phyloP scores from a whole-genome alignment of 305 asterid genomes.

The Fraxinus angustifolia region DNA sequence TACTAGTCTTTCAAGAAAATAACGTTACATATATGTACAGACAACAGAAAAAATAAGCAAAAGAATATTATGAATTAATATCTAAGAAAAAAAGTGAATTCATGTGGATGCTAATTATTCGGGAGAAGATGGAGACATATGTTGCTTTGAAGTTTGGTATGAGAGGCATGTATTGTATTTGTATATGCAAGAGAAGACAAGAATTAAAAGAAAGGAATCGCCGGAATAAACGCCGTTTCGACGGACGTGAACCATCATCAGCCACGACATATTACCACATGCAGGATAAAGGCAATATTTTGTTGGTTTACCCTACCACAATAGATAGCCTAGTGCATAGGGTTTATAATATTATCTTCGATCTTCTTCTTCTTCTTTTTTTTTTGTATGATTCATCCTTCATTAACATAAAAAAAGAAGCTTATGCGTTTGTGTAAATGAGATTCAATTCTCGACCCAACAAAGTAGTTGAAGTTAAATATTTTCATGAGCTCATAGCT shows the following conservation, averaged over 20 bases:
- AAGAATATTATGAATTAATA: not conserved
- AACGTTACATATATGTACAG: constrained; percentile 18
- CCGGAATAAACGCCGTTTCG: constrained; percentile 78
- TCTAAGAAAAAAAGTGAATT: constrained; percentile 1
- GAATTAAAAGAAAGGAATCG: constrained; percentile 55
- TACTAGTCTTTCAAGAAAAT: not conserved
- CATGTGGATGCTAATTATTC: constrained; percentile 29
- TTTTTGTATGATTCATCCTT: not conserved
- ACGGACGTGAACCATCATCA: constrained; percentile 46
- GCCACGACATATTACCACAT: constrained; percentile 27
- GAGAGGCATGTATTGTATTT: not conserved
- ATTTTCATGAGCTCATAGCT: not conserved
- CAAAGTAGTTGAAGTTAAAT: not conserved
- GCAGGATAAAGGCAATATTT: not conserved
- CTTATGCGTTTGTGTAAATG: not conserved
- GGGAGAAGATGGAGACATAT: constrained; percentile 27
- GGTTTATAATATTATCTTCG: not conserved
- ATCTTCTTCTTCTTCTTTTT: not conserved
- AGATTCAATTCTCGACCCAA: not conserved
- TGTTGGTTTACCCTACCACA: not conserved
- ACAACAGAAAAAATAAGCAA: not conserved
- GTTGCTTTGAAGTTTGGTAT: constrained; percentile 40
- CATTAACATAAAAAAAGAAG: not conserved
- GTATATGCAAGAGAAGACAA: constrained; percentile 37
- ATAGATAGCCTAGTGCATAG: not conserved